Base-by-base conservation (phyloP, 768 basidiomycete genomes). In the Wakefieldia striispora region DNA sequence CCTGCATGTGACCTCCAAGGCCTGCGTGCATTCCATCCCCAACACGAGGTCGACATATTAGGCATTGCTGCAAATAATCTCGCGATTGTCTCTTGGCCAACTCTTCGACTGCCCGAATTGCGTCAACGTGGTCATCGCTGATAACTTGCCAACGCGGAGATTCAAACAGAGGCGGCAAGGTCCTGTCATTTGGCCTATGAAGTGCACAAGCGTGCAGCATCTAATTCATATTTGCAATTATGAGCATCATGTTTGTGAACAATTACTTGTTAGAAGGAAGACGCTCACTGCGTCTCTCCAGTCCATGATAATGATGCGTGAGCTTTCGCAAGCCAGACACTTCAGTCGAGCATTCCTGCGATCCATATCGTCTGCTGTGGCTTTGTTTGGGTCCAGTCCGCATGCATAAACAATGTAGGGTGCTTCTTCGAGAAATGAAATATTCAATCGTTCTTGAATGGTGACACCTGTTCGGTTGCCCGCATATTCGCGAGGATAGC, bases 341-440 rank as follows among this genome's bases (percentile, higher is more conserved):
- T 0, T 38, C 17, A 57, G 11, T 24, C 49, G 46, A 39, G 40
- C 43, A 37, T 55, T 40, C 21, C 24, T 39, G 10, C 12, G 33
- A 19, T 56, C 49, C 56, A 57, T 56, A 13, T 56, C 49, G 12
- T 47, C 54, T 4, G 11, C 23, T 2, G 46, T 57, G 13, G 56
- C 54, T 10, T 45, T 24, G 6, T 24, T 34, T 3, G 45, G 55
- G 29, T 50, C 49, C 34, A 56, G 17, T 2, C 43, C 49, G 11
- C 53, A 55, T 14, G 38, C 19, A 31, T 14, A 27, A 3, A 55
- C 24, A 12, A 55, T 45, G 8, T 47, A 29, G 9, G 42, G 45
- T 12, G 49, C 55, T 7, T 33, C 45, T 4, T 31, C 14, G 3
- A 45, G 3, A 16, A 49, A 33, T 8, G 1, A 3, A 24, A 56